phyloP scores from a whole-genome alignment of 228 moss, liverwort and hornwort species.

The Sphagnum fallax region DNA sequence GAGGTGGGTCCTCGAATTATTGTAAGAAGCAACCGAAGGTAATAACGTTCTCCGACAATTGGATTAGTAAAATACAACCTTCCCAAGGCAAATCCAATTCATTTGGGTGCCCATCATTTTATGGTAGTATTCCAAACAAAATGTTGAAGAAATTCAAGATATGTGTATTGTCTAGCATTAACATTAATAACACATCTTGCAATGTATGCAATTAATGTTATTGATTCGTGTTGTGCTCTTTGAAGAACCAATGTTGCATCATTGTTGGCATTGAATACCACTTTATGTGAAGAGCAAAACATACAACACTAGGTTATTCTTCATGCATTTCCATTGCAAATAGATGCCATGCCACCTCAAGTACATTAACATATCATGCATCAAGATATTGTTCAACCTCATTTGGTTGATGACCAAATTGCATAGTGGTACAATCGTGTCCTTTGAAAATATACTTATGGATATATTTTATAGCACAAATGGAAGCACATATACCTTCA shows the following conservation, averaged over 20 bases:
- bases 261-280: constrained; percentile 1
- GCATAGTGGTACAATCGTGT: constrained; percentile 3
- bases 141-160: not conserved
- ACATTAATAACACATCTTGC: not conserved
- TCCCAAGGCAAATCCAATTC: not conserved
- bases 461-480: constrained; percentile 1
- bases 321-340: constrained; percentile 1
- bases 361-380: constrained; percentile 3
- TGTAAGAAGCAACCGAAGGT: not conserved
- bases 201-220: not conserved
- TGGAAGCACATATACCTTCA: not conserved
- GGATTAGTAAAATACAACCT: constrained; percentile 1
- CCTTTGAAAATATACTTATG: constrained; percentile 1
- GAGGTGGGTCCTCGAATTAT: not conserved
- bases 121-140: not conserved
- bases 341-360: not conserved
- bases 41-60: not conserved
- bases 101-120: not conserved
- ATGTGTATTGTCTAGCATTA: not conserved
- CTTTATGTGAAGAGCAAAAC: not conserved
- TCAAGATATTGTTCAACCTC: constrained; percentile 4
- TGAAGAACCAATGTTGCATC: not conserved
- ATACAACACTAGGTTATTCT: not conserved
- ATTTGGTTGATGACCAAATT: constrained; percentile 3
- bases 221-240: not conserved